Conservation (phyloP, 345 rosid genomes). For the Dipteronia sinensis region DNA sequence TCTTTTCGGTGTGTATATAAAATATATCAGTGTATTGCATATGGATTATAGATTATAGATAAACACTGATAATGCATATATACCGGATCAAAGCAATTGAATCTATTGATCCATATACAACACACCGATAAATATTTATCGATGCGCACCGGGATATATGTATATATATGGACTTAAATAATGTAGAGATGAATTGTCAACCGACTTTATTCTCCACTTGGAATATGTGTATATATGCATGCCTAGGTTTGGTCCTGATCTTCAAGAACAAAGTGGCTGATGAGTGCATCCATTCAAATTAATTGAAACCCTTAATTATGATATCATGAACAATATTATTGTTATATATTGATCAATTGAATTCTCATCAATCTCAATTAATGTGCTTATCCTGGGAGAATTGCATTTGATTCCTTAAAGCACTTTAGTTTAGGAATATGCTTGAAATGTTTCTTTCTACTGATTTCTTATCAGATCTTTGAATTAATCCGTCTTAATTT, state of each 20-base stretch:
- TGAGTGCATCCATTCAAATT: constrained; percentile 21
- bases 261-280: constrained; percentile 20
- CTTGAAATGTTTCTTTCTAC: not conserved
- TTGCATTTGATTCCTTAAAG: constrained; percentile 27
- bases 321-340: not conserved
- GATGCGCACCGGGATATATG: no score
- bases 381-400: constrained; percentile 15
- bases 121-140: no score
- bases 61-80: no score
- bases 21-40: no score
- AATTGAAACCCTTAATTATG: not conserved
- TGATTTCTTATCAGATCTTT: not conserved
- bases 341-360: not conserved
- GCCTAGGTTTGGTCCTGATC: constrained; percentile 19
- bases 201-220: constrained; percentile 28
- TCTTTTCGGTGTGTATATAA: no score
- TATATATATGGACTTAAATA: constrained; percentile 7
- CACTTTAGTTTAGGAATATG: constrained; percentile 25
- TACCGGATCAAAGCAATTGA: no score
- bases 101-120: no score
- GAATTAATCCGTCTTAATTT: not conserved
- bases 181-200: constrained; percentile 8
- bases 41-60: no score
- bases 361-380: not conserved
- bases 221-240: constrained; percentile 8